Percentiles rank a stretch among this genome's conserved stretches.
phyloP scores from a whole-genome alignment of 495 filamentous ascomycete genomes.

The Aspergillus bertholletiae region DNA sequence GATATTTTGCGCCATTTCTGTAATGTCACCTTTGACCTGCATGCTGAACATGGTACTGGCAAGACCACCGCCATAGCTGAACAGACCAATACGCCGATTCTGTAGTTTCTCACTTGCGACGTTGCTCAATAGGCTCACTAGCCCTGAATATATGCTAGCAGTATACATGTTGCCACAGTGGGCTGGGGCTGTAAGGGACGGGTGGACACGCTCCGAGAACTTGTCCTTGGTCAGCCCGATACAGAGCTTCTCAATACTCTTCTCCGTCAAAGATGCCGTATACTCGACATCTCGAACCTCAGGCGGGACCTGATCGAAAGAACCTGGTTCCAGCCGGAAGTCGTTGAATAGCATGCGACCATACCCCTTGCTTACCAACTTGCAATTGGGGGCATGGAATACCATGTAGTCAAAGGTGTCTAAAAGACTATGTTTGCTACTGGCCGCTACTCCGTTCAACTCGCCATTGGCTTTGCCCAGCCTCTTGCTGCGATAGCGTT shows the following conservation, averaged over 20 bases:
- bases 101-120: constrained; percentile 64
- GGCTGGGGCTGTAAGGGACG: constrained; percentile 80
- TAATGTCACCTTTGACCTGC: constrained; percentile 74
- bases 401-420: constrained; percentile 95
- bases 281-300: constrained; percentile 86
- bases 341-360: constrained; percentile 96
- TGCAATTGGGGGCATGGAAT: constrained; percentile 97
- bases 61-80: constrained; percentile 93
- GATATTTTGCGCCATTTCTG: constrained; percentile 69
- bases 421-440: constrained; percentile 53
- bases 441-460: constrained; percentile 51
- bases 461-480: constrained; percentile 59
- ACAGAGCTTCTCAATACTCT: constrained; percentile 94
- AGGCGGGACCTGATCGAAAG: constrained; percentile 80
- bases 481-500: constrained; percentile 81
- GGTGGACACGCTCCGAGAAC: constrained; percentile 82
- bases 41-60: constrained; percentile 87
- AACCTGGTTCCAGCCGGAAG: constrained; percentile 73
- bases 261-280: constrained; percentile 80
- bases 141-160: constrained; percentile 85
- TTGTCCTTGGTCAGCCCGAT: constrained; percentile 94
- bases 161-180: constrained; percentile 99
- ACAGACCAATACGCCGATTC: constrained; percentile 85
- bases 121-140: constrained; percentile 73
- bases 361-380: constrained; percentile 93